Evolutionary conservation across 768 basidiomycete species (phyloP).

Genomic region (Baorangia bicolor): DNA sequence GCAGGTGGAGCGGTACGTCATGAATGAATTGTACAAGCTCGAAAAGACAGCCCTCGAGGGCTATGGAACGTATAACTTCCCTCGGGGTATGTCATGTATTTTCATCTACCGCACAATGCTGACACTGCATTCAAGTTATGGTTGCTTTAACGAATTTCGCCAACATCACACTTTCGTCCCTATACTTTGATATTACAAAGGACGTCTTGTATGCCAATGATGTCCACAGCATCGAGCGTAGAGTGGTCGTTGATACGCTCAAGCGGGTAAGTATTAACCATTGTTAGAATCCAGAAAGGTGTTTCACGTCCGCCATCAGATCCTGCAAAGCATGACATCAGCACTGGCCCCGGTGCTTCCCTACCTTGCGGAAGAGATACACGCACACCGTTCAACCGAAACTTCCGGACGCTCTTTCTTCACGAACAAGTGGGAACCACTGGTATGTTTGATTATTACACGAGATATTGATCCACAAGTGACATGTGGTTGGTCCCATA

Average conservation of each 20-base stretch:
- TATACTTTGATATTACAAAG: conserved; percentile 92
- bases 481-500: background rate
- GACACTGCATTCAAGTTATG: conserved; percentile 51
- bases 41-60: conserved; percentile 65
- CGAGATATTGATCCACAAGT: background rate
- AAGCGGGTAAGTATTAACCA: conserved; percentile 49
- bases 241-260: conserved; percentile 68
- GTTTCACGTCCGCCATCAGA: conserved; percentile 37
- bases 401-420: conserved; percentile 59
- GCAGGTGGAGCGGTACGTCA: conserved; percentile 82
- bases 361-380: conserved; percentile 88
- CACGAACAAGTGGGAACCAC: conserved; percentile 59
- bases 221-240: conserved; percentile 49
- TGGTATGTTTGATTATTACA: conserved; percentile 46
- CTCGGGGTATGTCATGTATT: conserved; percentile 55
- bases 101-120: background rate
- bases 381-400: conserved; percentile 31
- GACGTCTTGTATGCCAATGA: conserved; percentile 82
- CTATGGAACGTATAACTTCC: conserved; percentile 77
- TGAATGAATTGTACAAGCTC: conserved; percentile 77
- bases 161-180: conserved; percentile 80
- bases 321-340: conserved; percentile 62
- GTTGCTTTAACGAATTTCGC: conserved; percentile 72
- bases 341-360: conserved; percentile 86
- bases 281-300: background rate